Evolutionary conservation across 2,329 filamentous ascomycete species (phyloP).

Genomic region (Penicillium digitatum): DNA sequence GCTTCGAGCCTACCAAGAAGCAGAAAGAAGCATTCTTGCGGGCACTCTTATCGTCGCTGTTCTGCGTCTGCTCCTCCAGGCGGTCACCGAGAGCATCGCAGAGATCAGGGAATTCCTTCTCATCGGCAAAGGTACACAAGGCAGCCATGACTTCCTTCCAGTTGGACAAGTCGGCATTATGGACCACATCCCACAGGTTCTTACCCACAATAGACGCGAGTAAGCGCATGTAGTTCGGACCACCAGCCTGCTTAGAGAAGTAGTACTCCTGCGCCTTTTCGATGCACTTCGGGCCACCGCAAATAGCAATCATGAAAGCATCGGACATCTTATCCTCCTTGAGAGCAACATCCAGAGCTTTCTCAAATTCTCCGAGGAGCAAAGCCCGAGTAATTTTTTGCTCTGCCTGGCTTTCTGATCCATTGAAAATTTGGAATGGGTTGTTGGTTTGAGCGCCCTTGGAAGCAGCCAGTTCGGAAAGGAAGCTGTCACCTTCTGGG

Average conservation of each 20-base stretch:
- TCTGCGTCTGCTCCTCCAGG: conserved; percentile 64
- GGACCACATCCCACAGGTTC: conserved; percentile 96
- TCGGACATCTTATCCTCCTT: conserved; percentile 88
- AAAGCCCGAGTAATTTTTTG: conserved; percentile 81
- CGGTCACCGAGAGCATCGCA: conserved; percentile 94
- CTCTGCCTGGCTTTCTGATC: conserved; percentile 78
- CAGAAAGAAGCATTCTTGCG: conserved; percentile 95
- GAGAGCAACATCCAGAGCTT: conserved; percentile 82
- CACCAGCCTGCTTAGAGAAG: conserved; percentile 73
- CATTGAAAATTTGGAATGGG: conserved; percentile 84
- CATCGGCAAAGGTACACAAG: conserved; percentile 90
- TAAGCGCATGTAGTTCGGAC: conserved; percentile 87
- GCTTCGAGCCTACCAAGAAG: conserved; percentile 89
- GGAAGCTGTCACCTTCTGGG: conserved; percentile 75
- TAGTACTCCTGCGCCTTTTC: conserved; percentile 93
- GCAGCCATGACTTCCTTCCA: conserved; percentile 98
- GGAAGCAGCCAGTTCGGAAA: conserved; percentile 77
- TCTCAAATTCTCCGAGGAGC: conserved; percentile 85
- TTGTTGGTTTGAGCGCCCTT: conserved; percentile 92
- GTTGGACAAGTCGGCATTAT: conserved; percentile 86
- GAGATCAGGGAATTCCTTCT: conserved; percentile 85
- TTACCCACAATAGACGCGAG: conserved; percentile 90
- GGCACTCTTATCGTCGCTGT: conserved; percentile 52
- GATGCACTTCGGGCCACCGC: conserved; percentile 85
- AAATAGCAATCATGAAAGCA: conserved; percentile 97